Conservation (phyloP, 2,329 filamentous ascomycete genomes). For the Chalaropsis thielavioides region DNA sequence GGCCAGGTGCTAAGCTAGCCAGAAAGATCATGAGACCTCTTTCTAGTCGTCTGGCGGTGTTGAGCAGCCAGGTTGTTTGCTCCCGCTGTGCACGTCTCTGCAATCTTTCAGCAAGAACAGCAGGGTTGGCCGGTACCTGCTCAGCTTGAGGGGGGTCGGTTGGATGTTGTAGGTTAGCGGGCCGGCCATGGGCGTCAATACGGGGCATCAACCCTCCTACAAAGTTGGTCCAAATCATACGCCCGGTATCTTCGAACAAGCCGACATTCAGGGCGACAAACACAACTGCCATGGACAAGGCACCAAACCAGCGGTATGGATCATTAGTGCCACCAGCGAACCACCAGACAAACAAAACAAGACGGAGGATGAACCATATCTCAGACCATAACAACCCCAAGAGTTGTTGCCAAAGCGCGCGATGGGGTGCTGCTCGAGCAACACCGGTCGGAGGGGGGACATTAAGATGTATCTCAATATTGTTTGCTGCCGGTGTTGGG, state of each 20-base stretch:
- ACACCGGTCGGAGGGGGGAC: neutral
- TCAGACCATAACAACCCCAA: constrained; percentile 41
- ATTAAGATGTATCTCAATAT: neutral
- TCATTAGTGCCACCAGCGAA: constrained; percentile 44
- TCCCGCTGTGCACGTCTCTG: constrained; percentile 32
- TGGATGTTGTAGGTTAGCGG: constrained; percentile 22
- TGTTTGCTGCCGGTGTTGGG: neutral
- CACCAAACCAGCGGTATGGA: constrained; percentile 44
- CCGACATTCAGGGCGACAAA: constrained; percentile 47
- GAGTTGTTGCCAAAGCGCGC: constrained; percentile 22
- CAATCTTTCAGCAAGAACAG: constrained; percentile 39
- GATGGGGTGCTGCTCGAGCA: neutral
- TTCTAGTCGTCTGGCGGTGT: constrained; percentile 32
- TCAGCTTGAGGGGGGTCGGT: constrained; percentile 4
- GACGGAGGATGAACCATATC: constrained; percentile 44
- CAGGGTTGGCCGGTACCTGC: constrained; percentile 25
- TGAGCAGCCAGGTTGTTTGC: constrained; percentile 36
- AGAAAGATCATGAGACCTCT: constrained; percentile 48
- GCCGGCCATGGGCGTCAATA: constrained; percentile 26
- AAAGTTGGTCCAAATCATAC: constrained; percentile 43
- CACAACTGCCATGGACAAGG: constrained; percentile 38
- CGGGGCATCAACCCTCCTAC: constrained; percentile 40
- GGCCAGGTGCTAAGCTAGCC: constrained; percentile 50
- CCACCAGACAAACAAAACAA: constrained; percentile 49
- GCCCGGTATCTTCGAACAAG: constrained; percentile 39